Conservation (phyloP, 75 land plant species). For the Sequoia sempervirens region DNA sequence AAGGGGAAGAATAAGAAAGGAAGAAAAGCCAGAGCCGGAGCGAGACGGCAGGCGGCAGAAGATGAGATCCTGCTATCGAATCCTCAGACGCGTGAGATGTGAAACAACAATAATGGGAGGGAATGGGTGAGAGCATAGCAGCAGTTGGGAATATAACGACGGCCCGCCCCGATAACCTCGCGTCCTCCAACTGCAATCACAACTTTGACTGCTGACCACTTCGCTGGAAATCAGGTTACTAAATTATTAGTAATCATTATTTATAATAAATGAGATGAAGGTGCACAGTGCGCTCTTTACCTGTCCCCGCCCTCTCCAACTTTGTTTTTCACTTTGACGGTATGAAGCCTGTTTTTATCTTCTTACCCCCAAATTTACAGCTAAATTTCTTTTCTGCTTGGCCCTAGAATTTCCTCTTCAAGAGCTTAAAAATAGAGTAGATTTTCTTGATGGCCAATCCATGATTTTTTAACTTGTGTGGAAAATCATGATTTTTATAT, state of each 20-base stretch:
- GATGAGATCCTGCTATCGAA: background rate
- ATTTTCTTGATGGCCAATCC: no score
- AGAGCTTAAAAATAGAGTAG: no score
- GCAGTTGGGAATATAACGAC: background rate
- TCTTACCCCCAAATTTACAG: no score
- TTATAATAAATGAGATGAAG: background rate
- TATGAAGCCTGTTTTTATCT: no score
- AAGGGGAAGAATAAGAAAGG: background rate
- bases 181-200: background rate
- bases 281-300: background rate
- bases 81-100: background rate
- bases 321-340: no score
- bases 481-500: no score
- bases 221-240: background rate
- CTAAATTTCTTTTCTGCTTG: no score
- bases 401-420: no score
- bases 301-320: no score
- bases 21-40: no score
- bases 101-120: background rate
- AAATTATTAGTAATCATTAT: background rate
- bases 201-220: conserved; percentile 1
- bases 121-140: background rate
- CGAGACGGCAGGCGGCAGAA: background rate
- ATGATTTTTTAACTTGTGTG: no score
- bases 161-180: background rate